Evolutionary conservation across 257 asterid species (phyloP).

Genomic region (Euphrasia confusa): DNA sequence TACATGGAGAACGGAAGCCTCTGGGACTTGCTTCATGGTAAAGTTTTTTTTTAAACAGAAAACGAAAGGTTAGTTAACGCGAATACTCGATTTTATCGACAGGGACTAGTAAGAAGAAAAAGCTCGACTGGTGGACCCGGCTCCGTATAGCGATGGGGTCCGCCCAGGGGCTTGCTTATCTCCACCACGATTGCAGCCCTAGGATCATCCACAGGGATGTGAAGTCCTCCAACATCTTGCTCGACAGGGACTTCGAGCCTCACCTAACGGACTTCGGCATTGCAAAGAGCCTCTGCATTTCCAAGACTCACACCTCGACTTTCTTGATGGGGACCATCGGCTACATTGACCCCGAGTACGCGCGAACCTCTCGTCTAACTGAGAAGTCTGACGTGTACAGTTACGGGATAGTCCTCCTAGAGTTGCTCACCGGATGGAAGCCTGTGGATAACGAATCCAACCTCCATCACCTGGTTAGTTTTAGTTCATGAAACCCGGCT

Average conservation of each 20-base stretch:
- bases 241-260: conserved; percentile 64
- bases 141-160: conserved; percentile 63
- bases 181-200: conserved; percentile 89
- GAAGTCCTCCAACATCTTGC: conserved; percentile 75
- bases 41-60: conserved; percentile 7
- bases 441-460: conserved; percentile 77
- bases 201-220: conserved; percentile 83
- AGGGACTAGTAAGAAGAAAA: conserved; percentile 62
- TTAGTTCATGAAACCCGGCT: no score
- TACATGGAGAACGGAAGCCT: conserved; percentile 98
- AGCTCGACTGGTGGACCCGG: conserved; percentile 72
- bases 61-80: neutral
- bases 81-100: neutral
- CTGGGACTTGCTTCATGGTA: conserved; percentile 89
- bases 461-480: conserved; percentile 67
- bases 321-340: conserved; percentile 87
- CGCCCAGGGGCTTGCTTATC: conserved; percentile 86
- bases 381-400: conserved; percentile 90
- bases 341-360: conserved; percentile 89
- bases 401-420: conserved; percentile 78
- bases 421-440: conserved; percentile 72
- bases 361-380: conserved; percentile 78
- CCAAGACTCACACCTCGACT: conserved; percentile 72
- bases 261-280: conserved; percentile 90
- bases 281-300: conserved; percentile 63